Conservation (phyloP, 1,284 basidiomycete genomes). For the Prillingera fragicola region DNA sequence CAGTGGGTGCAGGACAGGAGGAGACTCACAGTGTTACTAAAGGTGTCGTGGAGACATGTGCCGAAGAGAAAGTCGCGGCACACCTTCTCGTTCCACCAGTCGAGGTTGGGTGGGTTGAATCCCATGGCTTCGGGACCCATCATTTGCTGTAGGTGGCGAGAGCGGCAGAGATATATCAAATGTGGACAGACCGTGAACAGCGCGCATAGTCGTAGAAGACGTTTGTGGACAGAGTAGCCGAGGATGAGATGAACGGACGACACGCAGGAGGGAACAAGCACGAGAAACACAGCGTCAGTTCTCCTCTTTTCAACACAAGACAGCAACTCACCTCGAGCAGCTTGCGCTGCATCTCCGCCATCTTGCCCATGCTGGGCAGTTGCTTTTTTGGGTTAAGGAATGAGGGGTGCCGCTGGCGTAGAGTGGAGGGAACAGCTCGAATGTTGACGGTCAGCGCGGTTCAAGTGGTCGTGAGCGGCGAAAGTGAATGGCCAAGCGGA, state of each 20-base stretch:
- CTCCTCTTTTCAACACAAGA: background rate
- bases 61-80: slow-evolving; percentile 98
- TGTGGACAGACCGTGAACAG: background rate
- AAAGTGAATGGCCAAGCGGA: too few species aligned
- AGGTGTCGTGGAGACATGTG: slow-evolving; percentile 93
- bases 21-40: slow-evolving; percentile 87
- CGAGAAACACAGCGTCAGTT: background rate
- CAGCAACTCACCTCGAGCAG: slow-evolving; percentile 46
- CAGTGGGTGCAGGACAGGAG: background rate
- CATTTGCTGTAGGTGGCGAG: slow-evolving; percentile 68
- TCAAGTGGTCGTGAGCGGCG: too few species aligned
- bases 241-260: background rate
- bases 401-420: too few species aligned
- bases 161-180: background rate
- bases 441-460: too few species aligned
- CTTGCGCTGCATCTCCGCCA: slow-evolving; percentile 50
- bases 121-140: slow-evolving; percentile 99
- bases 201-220: background rate
- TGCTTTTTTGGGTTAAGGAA: background rate
- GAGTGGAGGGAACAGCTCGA: too few species aligned
- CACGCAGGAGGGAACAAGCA: background rate
- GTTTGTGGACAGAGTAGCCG: background rate
- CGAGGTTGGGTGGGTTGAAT: slow-evolving; percentile 81
- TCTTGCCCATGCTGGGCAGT: slow-evolving; percentile 44
- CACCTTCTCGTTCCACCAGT: slow-evolving; percentile 98